A percentile compares a stretch with the other conserved stretches of the same genome.
Evolutionary conservation across 106 monocot genomes (phyloP).

Genomic region (Cymbidium sinense): DNA sequence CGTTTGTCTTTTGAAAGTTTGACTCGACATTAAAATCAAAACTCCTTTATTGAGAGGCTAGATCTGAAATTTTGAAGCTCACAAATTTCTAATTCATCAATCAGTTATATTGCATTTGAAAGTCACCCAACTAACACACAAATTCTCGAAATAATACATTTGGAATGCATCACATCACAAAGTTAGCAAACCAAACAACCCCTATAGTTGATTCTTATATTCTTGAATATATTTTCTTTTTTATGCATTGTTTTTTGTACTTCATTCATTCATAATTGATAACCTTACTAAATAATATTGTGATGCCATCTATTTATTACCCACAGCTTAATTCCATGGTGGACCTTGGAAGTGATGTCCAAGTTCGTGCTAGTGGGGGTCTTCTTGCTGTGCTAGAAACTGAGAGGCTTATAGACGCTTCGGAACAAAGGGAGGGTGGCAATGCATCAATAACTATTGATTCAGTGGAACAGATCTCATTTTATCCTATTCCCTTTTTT

Average conservation of each 20-base stretch:
- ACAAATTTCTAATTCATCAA: too few relatives aligned
- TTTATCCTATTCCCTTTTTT: slow-evolving; percentile 54
- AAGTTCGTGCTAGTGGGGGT: slow-evolving; percentile 89
- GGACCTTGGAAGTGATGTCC: slow-evolving; percentile 88
- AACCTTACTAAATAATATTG: not conserved
- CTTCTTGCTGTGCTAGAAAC: slow-evolving; percentile 90
- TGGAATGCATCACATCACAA: too few relatives aligned
- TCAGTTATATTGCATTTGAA: too few relatives aligned
- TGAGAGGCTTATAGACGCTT: slow-evolving; percentile 83
- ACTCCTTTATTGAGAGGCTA: too few relatives aligned
- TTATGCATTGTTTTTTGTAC: not conserved
- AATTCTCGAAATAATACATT: too few relatives aligned
- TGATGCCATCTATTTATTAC: not conserved
- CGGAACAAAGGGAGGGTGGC: slow-evolving; percentile 61
- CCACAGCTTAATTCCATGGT: slow-evolving; percentile 97
- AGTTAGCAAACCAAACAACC: too few relatives aligned
- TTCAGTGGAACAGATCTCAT: slow-evolving; percentile 73
- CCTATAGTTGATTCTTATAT: not conserved
- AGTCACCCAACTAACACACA: too few relatives aligned
- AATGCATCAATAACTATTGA: slow-evolving; percentile 75
- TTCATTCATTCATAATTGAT: not conserved
- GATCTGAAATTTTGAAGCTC: too few relatives aligned
- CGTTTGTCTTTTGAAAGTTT: too few relatives aligned
- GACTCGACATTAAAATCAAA: too few relatives aligned
- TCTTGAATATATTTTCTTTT: slow-evolving; percentile 1